Conservation (phyloP, 257 asterid species). For the Cruciata laevipes region DNA sequence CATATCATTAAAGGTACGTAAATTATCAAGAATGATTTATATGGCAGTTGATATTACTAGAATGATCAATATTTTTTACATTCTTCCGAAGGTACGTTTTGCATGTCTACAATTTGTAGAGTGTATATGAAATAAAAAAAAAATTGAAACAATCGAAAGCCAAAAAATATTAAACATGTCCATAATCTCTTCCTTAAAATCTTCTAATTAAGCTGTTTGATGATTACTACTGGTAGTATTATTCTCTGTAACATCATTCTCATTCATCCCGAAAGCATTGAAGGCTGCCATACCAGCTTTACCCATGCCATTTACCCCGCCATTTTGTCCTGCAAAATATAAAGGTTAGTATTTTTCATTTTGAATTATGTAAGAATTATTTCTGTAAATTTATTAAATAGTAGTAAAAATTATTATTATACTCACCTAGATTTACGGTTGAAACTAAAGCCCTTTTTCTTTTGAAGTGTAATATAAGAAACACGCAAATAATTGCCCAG, state of each 20-base stretch:
- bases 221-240: background rate
- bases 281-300: conserved; percentile 10
- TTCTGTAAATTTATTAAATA: no score
- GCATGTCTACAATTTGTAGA: background rate
- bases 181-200: background rate
- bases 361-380: no score
- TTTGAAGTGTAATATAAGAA: conserved; percentile 17
- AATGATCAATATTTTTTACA: no score
- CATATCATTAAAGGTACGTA: no score
- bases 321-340: conserved; percentile 18
- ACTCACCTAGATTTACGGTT: conserved; percentile 15
- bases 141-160: background rate
- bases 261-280: conserved; percentile 2
- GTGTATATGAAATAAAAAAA: background rate
- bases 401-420: background rate
- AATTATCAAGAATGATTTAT: no score
- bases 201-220: background rate
- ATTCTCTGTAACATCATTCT: background rate
- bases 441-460: conserved; percentile 13
- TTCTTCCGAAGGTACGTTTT: no score
- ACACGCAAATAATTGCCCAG: conserved; percentile 23
- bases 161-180: background rate
- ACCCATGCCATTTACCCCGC: conserved; percentile 8
- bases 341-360: no score
- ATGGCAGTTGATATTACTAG: no score